Base-by-base conservation (phyloP, 2,329 filamentous ascomycete genomes). In the Colletotrichum aenigma region DNA sequence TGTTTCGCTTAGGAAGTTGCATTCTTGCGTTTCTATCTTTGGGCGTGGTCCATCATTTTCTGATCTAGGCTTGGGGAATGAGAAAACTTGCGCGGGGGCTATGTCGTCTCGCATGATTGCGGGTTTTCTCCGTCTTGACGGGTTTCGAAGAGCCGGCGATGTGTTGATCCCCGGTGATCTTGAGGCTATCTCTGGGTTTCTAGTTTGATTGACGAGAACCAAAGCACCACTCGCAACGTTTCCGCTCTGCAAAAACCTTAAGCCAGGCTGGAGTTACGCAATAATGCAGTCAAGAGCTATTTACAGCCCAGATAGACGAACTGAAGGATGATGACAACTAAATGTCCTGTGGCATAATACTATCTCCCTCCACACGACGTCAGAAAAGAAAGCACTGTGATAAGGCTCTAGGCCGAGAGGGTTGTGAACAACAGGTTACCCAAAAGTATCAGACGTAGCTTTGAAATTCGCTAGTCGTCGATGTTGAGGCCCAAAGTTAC, bases 321-420 rank as follows among this genome's bases (percentile, higher is more conserved):
- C 6, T 60, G 56, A 1, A 60, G 0, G 6, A 60, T 2, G 0
- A 28, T 26, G 18, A 60, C 56, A 2, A 18, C 5, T 0, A 32
- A 60, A 28, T 26, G 9, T 60, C 1, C 26, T 12, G 15, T 1
- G 24, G 2, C 9, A 1, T 30, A 7, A 16, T 32, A 60, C 36
- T 1, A 38, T 3, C 16, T 18, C 56, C 26, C 4, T 32, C 24
- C 28, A 6, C 10, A n/a, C 7, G 2, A 4, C 24, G 10, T 13
- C n/a, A 60, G 18, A 21, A 24, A 24, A 0, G 48, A n/a, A 32
- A 10, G 24, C 18, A 2, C 24, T 28, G 26, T 15, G 16, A n/a
- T 6, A 18, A 30, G 10, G 28, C 28, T 30, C 56, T 1, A 26
- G 4, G 24, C 56, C 56, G 28, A 18, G 26, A 60, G 56, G 28